A percentile compares a stretch with the other conserved stretches of the same genome.
phyloP scores from a whole-genome alignment of 345 rosid genomes.

The Toxicodendron radicans region DNA sequence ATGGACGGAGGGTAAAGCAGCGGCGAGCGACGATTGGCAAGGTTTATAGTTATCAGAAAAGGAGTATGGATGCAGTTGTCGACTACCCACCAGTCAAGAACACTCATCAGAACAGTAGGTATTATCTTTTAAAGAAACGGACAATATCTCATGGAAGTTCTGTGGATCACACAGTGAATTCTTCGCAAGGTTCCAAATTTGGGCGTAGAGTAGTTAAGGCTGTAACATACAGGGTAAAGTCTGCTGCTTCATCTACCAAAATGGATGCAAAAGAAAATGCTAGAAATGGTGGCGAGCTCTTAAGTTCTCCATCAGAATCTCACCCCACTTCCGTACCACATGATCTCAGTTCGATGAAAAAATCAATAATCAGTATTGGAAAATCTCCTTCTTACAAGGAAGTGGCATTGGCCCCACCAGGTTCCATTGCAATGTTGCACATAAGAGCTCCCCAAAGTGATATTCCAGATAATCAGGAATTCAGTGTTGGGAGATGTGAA shows the following conservation, averaged over 20 bases:
- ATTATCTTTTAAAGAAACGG: conserved; percentile 68
- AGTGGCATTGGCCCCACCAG: conserved; percentile 97
- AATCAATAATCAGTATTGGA: conserved; percentile 59
- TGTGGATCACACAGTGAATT: conserved; percentile 52
- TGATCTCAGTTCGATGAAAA: conserved; percentile 43
- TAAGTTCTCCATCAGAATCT: conserved; percentile 45
- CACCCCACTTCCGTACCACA: conserved; percentile 33
- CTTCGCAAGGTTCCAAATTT: conserved; percentile 66
- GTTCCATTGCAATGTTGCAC: conserved; percentile 73
- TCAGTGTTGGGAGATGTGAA: conserved; percentile 29
- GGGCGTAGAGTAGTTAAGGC: conserved; percentile 78
- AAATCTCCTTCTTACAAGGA: conserved; percentile 98
- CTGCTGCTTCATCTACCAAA: conserved; percentile 53
- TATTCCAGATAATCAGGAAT: conserved; percentile 45
- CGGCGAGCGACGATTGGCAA: conserved; percentile 77
- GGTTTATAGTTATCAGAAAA: conserved; percentile 71
- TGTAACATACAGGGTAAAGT: conserved; percentile 82
- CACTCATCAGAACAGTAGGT: conserved; percentile 55
- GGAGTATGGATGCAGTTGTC: conserved; percentile 52
- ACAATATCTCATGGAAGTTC: conserved; percentile 61
- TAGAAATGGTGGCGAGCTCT: conserved; percentile 36
- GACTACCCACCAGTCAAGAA: conserved; percentile 53
- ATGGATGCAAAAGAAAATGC: conserved; percentile 37
- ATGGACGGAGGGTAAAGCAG: conserved; percentile 78
- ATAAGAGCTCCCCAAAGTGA: conserved; percentile 51